Evolutionary conservation across 306 rosid species (phyloP).

Genomic region (Inga oerstediana): DNA sequence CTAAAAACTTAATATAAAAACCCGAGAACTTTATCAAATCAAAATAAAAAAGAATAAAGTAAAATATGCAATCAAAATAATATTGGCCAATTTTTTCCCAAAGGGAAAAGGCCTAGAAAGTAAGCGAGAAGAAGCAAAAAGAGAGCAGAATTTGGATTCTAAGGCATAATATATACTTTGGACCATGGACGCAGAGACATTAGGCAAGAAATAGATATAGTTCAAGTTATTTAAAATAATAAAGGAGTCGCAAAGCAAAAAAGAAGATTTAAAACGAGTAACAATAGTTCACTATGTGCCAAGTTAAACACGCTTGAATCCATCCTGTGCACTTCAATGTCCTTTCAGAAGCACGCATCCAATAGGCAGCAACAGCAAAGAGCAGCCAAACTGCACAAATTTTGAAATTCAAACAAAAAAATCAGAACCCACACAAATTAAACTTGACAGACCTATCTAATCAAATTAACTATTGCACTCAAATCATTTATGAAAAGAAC

Average conservation of each 20-base stretch:
- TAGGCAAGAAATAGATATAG: conserved; percentile 2
- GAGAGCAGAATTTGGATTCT: not conserved
- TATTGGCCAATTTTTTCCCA: not conserved
- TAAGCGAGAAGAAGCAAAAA: not conserved
- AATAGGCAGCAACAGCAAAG: conserved; percentile 93
- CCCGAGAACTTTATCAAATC: not conserved
- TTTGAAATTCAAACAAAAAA: conserved; percentile 12
- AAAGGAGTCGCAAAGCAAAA: conserved; percentile 19
- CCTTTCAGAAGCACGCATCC: conserved; percentile 84
- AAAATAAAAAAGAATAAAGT: too few relatives aligned
- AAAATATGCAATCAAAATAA: not conserved
- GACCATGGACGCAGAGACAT: not conserved
- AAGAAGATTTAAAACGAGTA: conserved; percentile 6
- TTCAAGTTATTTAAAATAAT: conserved; percentile 14
- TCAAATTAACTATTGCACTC: not conserved
- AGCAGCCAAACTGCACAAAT: conserved; percentile 84
- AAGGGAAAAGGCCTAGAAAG: not conserved
- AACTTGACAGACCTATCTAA: not conserved
- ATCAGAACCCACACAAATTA: not conserved
- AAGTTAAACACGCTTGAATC: conserved; percentile 22
- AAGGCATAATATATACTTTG: not conserved
- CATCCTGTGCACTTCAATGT: conserved; percentile 28
- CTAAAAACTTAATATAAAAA: too few relatives aligned
- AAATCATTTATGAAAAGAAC: not conserved
- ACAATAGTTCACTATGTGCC: conserved; percentile 13